These are phyloP conservation scores for Penicillium nucicola DNA, from an alignment of 495 filamentous ascomycete genomes.

Conservation along the genomic window DNA sequence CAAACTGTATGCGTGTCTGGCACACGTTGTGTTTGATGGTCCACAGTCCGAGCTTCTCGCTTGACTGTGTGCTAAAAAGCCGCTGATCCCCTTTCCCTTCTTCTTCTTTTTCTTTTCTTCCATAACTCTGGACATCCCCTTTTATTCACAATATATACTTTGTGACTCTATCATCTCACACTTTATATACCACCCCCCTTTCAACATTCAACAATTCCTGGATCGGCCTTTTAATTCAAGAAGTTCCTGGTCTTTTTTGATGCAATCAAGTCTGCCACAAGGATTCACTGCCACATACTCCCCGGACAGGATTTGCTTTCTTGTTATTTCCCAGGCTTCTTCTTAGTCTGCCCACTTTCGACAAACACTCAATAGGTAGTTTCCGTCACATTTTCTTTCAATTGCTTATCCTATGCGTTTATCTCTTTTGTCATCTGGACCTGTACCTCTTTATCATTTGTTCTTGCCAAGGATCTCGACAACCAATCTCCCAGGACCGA, in stretches of 20 bases:
- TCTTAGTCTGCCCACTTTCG: conserved; percentile 28
- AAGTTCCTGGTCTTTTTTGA: conserved; percentile 23
- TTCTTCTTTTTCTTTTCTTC: conserved; percentile 17
- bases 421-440: conserved; percentile 22
- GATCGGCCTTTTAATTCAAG: conserved; percentile 20
- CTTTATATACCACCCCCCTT: background rate
- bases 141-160: conserved; percentile 7
- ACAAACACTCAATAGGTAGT: conserved; percentile 46
- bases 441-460: conserved; percentile 14
- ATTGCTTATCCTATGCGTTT: conserved; percentile 21
- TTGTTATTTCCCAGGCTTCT: conserved; percentile 34
- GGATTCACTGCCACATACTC: conserved; percentile 23
- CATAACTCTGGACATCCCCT: conserved; percentile 22
- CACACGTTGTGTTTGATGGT: conserved; percentile 31
- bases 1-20: conserved; percentile 29
- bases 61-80: conserved; percentile 23
- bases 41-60: conserved; percentile 13
- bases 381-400: conserved; percentile 36
- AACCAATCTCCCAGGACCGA: conserved; percentile 8
- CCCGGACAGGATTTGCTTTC: conserved; percentile 42
- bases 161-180: conserved; percentile 1
- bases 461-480: conserved; percentile 18
- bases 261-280: conserved; percentile 16
- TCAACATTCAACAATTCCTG: conserved; percentile 21
- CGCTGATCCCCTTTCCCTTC: conserved; percentile 22